Percentiles rank a stretch among this genome's conserved stretches.
Evolutionary conservation across 2,329 filamentous ascomycete genomes (phyloP).

Genomic region (Tolypocladium amazonense): DNA sequence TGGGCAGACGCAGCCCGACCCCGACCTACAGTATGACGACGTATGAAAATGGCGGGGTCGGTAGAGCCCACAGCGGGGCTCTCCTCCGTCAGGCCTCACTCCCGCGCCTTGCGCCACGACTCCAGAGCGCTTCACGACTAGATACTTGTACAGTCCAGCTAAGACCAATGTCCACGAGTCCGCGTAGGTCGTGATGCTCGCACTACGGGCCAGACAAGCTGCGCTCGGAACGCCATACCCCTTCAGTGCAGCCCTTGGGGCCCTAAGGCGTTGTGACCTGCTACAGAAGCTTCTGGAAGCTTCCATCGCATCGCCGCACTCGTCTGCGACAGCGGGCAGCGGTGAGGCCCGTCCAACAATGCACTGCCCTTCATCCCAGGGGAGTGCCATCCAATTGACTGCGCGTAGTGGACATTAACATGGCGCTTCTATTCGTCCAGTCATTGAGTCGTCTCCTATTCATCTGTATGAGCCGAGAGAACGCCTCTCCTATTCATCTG

Average conservation of each 20-base stretch:
- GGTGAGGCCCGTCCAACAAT: background rate
- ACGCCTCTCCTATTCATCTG: background rate
- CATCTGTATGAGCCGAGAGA: too few species aligned
- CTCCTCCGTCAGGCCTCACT: background rate
- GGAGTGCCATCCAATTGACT: background rate
- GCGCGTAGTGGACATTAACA: background rate
- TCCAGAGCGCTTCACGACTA: background rate
- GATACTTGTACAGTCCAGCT: background rate
- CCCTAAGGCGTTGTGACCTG: background rate
- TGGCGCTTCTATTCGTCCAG: too few species aligned
- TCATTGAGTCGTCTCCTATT: background rate
- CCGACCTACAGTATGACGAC: background rate
- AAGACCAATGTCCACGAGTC: background rate
- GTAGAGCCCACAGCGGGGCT: background rate
- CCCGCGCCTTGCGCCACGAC: background rate
- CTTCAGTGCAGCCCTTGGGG: background rate
- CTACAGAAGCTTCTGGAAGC: constrained; percentile 21
- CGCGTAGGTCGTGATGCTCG: background rate
- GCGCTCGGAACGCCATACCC: background rate
- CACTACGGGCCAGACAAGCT: background rate
- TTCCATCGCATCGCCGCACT: constrained; percentile 10
- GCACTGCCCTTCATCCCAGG: background rate
- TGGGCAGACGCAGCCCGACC: background rate
- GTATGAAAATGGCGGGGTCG: background rate
- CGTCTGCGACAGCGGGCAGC: too few species aligned